Conservation (phyloP, 2,329 filamentous ascomycete species). For the Basipetospora chlamydospora region DNA sequence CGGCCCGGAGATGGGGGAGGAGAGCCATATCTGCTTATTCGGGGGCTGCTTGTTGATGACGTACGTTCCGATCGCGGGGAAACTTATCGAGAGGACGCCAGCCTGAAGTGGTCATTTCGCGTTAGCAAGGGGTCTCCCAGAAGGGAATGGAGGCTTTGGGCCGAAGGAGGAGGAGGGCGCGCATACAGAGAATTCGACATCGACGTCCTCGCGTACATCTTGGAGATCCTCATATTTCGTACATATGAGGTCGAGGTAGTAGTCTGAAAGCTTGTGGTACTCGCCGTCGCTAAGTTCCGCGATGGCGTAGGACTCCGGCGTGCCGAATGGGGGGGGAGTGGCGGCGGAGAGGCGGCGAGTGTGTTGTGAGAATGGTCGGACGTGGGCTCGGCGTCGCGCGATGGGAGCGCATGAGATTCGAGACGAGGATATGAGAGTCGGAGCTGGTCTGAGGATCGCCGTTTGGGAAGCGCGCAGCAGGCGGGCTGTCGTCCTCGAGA, state of each 20-base stretch:
- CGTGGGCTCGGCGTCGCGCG: too few species aligned
- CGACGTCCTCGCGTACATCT: constrained; percentile 60
- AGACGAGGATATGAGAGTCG: not conserved
- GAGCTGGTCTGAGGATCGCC: too few species aligned
- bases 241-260: constrained; percentile 49
- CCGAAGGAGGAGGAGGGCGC: not conserved
- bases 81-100: constrained; percentile 67
- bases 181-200: constrained; percentile 77
- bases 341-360: not conserved
- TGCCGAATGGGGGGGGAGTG: not conserved
- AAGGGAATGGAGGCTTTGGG: not conserved
- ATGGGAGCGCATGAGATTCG: not conserved
- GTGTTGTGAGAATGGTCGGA: not conserved
- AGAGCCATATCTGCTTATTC: constrained; percentile 96
- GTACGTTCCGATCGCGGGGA: constrained; percentile 61
- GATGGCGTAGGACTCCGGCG: constrained; percentile 23
- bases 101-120: constrained; percentile 36
- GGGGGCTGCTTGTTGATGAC: constrained; percentile 98
- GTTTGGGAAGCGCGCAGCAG: too few species aligned
- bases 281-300: constrained; percentile 53
- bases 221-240: constrained; percentile 55
- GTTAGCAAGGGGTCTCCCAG: constrained; percentile 7
- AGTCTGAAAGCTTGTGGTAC: constrained; percentile 67
- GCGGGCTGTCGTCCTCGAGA: too few species aligned
- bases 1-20: constrained; percentile 77